A percentile compares a stretch with the other conserved stretches of the same genome.
Evolutionary conservation across 208 protist species (phyloP).

Genomic region (Histomonas meleagridis): DNA sequence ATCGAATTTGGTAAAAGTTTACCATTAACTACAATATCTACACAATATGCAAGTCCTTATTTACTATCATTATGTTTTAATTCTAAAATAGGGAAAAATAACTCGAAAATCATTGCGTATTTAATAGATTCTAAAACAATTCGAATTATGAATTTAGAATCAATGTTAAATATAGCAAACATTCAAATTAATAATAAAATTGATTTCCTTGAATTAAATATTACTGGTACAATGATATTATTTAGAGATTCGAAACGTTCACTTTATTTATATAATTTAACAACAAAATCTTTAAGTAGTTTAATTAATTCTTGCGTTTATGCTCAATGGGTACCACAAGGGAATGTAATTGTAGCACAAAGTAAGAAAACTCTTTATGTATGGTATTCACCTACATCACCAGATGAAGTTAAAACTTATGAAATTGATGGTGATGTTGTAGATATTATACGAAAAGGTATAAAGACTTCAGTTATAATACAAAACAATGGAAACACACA

Average conservation of each 20-base stretch:
- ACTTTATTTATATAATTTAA: neutral
- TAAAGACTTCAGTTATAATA: constrained; percentile 10
- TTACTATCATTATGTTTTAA: neutral
- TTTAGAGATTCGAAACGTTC: constrained; percentile 29
- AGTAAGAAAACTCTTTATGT: neutral
- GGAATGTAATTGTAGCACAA: constrained; percentile 21
- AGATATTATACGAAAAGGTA: neutral
- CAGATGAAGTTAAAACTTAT: constrained; percentile 17
- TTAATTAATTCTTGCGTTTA: neutral
- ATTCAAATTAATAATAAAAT: constrained; percentile 3
- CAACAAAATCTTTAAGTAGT: neutral
- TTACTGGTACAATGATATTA: constrained; percentile 10
- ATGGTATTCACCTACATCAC: constrained; percentile 12
- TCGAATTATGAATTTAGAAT: neutral
- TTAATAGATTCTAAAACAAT: constrained; percentile 9
- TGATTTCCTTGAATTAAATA: constrained; percentile 12
- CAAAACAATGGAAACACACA: neutral
- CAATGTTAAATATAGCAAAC: neutral
- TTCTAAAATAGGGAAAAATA: neutral
- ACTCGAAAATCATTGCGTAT: neutral
- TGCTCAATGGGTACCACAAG: constrained; percentile 28
- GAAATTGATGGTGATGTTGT: constrained; percentile 32
- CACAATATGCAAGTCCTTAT: constrained; percentile 11
- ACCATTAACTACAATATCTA: neutral
- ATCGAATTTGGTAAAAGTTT: neutral